A percentile compares a stretch with the other conserved stretches of the same genome.
Evolutionary conservation across 2,329 filamentous ascomycete species (phyloP).

Genomic region (Incumbomyces lentus): DNA sequence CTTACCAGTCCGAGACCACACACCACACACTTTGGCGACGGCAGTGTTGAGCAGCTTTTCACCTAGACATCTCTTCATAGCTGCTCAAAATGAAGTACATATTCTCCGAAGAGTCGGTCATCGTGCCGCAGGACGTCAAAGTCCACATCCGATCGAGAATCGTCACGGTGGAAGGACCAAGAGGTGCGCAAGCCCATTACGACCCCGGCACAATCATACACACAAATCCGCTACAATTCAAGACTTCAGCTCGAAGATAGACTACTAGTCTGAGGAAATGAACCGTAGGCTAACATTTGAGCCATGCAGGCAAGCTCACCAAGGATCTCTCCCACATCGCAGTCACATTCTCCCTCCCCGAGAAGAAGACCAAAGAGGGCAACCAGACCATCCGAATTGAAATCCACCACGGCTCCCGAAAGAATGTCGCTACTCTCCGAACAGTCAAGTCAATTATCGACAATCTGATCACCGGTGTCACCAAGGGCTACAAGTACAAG

Average conservation of each 20-base stretch:
- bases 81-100: conserved; percentile 96
- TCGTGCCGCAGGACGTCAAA: conserved; percentile 97
- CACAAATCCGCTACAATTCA: no score
- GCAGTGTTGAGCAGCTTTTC: conserved; percentile 7
- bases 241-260: neutral
- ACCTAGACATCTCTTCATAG: conserved; percentile 25
- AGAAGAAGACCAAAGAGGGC: conserved; percentile 43
- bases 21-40: conserved; percentile 3
- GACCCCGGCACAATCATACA: conserved; percentile 6
- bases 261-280: conserved; percentile 11
- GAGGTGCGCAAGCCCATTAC: conserved; percentile 48
- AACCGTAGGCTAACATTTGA: neutral
- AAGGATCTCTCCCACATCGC: conserved; percentile 96
- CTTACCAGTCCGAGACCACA: no score
- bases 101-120: conserved; percentile 91
- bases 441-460: conserved; percentile 97
- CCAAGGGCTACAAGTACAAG: conserved; percentile 99
- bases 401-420: conserved; percentile 96
- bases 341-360: conserved; percentile 82
- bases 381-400: conserved; percentile 71
- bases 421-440: conserved; percentile 94
- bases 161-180: conserved; percentile 93
- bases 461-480: conserved; percentile 97
- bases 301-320: conserved; percentile 66
- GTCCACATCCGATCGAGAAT: conserved; percentile 92